These are phyloP conservation scores for Acidomyces sp. DNA, from an alignment of 495 filamentous ascomycete genomes.

Conservation along the genomic window DNA sequence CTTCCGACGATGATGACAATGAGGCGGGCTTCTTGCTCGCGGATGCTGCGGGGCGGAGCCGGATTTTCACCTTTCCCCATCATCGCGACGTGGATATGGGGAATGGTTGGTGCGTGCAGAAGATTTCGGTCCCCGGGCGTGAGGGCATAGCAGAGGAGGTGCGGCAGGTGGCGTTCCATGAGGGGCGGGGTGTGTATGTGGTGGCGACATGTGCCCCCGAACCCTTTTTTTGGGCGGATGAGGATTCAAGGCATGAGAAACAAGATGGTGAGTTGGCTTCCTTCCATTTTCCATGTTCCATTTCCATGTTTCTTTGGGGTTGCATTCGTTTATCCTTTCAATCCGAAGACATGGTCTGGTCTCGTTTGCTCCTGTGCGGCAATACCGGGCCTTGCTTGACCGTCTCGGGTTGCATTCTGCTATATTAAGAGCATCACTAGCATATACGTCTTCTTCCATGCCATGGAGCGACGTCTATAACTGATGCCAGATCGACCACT, in stretches of 20 bases:
- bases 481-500: slow-evolving; percentile 18
- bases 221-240: slow-evolving; percentile 68
- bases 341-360: too few relatives aligned
- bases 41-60: slow-evolving; percentile 49
- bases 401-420: too few relatives aligned
- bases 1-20: slow-evolving; percentile 59
- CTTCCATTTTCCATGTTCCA: slow-evolving; percentile 1
- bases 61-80: slow-evolving; percentile 52
- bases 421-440: slow-evolving; percentile 18
- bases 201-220: slow-evolving; percentile 51
- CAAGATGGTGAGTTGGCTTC: slow-evolving; percentile 13
- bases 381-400: too few relatives aligned
- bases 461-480: slow-evolving; percentile 22
- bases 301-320: too few relatives aligned
- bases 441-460: slow-evolving; percentile 20
- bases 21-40: slow-evolving; percentile 71
- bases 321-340: too few relatives aligned
- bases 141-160: slow-evolving; percentile 68
- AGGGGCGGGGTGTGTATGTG: slow-evolving; percentile 59
- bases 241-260: slow-evolving; percentile 37
- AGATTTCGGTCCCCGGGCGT: too few relatives aligned
- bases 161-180: slow-evolving; percentile 62
- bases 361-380: too few relatives aligned
- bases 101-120: slow-evolving; percentile 39
- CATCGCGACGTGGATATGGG: too few relatives aligned